Evolutionary conservation across 345 rosid genomes (phyloP), one percentile per base, ranked within the genome.

Genomic region (Eucalyptus marginata): DNA sequence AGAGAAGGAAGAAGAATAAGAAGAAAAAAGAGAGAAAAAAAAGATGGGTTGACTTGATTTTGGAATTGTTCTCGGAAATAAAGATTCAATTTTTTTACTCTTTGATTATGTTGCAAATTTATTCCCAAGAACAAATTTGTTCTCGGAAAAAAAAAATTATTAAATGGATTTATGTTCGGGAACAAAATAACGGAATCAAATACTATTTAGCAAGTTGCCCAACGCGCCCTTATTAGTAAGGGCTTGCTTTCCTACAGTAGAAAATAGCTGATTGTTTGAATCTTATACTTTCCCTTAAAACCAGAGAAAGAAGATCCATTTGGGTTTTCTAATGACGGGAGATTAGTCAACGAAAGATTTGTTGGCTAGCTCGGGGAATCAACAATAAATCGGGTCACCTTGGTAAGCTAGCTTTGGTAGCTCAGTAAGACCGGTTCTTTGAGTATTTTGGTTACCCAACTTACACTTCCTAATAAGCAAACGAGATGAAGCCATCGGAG

Each of bases 111-210:
- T 52, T 52, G 25, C 58, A 52, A 52, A 52, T 52, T 52, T 52
- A 52, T 52, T 52, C 1, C 58, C 25, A 52, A 18, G 1, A 52
- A 3, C 2, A 52, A 0, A 52, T 18, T 52, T 52, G 25, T 52
- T 20, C 10, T 52, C 0, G n/a, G n/a, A 17, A 0, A 52, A 52
- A 52, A 3, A 52, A 20, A 1, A 0, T 52, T 20, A 20, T 52
- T 1, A 18, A 8, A 52, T 0, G 0, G 0, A 52, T 0, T 52
- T 52, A 0, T 52, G 2, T 52, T 52, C 0, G 58, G 10, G 5
- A 52, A 52, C 10, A 20, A 52, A 52, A 52, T 2, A 52, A 52
- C 2, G 20, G 5, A 52, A 52, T 52, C 58, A 52, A 52, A 52
- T 10, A 52, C 0, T 52, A 52, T 52, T 52, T 52, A 52, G 0